phyloP scores from a whole-genome alignment of 129 eudicot genomes.

The Helianthus tuberosus region DNA sequence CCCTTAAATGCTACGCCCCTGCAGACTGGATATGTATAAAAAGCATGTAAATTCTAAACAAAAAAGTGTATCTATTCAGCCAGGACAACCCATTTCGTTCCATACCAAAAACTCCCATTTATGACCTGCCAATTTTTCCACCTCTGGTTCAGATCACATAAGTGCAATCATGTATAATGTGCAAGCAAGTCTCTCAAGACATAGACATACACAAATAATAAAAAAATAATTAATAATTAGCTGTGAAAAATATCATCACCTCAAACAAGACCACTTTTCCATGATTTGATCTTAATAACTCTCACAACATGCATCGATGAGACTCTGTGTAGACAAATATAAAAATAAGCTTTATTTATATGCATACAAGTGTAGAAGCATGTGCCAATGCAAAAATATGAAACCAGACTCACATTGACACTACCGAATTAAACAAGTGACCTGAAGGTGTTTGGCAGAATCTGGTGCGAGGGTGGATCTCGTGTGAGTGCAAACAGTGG shows the following conservation, averaged over 20 bases:
- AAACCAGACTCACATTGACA: too few species aligned
- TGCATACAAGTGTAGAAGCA: not conserved
- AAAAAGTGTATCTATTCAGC: not conserved
- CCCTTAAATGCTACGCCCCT: too few species aligned
- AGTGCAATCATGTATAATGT: not conserved
- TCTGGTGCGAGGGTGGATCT: too few species aligned
- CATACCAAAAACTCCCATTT: not conserved
- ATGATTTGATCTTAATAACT: conserved; percentile 65
- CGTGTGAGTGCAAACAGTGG: too few species aligned
- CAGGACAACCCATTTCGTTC: not conserved
- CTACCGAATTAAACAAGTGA: too few species aligned
- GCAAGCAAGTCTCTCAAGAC: not conserved
- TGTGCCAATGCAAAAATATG: too few species aligned
- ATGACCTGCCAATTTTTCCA: not conserved
- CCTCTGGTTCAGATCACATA: not conserved
- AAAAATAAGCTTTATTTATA: conserved; percentile 3
- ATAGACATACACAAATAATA: not conserved
- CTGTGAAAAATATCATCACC: conserved; percentile 44
- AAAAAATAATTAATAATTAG: not conserved
- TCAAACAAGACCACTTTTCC: conserved; percentile 86
- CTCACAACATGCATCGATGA: conserved; percentile 70
- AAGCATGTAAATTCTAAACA: not conserved
- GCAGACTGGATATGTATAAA: not conserved
- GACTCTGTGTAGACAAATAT: conserved; percentile 51
- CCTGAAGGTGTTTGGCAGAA: too few species aligned